phyloP scores from a whole-genome alignment of 768 basidiomycete species.

The Gloeostereum incarnatum region DNA sequence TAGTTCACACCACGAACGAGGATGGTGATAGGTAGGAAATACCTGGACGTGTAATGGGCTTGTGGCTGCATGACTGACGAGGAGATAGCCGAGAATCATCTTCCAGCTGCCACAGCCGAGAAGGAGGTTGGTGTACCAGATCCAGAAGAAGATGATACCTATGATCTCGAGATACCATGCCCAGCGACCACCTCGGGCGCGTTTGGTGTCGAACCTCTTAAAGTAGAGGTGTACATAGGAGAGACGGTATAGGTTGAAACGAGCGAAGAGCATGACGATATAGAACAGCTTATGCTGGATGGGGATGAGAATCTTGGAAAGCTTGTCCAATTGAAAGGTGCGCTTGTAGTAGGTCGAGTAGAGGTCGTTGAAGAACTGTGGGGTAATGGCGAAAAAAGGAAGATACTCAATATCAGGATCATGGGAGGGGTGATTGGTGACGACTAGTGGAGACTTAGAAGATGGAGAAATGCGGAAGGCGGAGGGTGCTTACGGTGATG shows the following conservation, averaged over 20 bases:
- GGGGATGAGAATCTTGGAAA: constrained; percentile 55
- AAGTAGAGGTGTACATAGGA: constrained; percentile 72
- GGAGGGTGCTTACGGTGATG: constrained; percentile 77
- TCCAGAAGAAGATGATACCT: constrained; percentile 79
- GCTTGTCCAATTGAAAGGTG: constrained; percentile 67
- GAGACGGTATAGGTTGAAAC: constrained; percentile 90
- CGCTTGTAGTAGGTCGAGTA: constrained; percentile 96
- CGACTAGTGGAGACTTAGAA: constrained; percentile 41
- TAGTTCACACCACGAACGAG: neutral
- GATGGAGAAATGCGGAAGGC: constrained; percentile 3
- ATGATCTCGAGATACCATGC: constrained; percentile 69
- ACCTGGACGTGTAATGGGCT: constrained; percentile 96
- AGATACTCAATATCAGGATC: constrained; percentile 83
- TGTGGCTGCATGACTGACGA: constrained; percentile 79
- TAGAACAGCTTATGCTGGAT: constrained; percentile 93
- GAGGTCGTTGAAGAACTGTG: constrained; percentile 74
- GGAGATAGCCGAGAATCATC: constrained; percentile 60
- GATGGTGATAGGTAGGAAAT: constrained; percentile 2
- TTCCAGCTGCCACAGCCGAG: constrained; percentile 64
- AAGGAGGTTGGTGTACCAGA: constrained; percentile 73
- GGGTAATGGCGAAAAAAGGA: constrained; percentile 92
- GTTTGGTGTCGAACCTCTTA: constrained; percentile 54
- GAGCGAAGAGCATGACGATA: constrained; percentile 77
- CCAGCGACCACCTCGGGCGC: constrained; percentile 65
- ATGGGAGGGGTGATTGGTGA: constrained; percentile 96